Evolutionary conservation across 352 stramenopile genomes (phyloP).

Genomic region (Phytophthora sojae): DNA sequence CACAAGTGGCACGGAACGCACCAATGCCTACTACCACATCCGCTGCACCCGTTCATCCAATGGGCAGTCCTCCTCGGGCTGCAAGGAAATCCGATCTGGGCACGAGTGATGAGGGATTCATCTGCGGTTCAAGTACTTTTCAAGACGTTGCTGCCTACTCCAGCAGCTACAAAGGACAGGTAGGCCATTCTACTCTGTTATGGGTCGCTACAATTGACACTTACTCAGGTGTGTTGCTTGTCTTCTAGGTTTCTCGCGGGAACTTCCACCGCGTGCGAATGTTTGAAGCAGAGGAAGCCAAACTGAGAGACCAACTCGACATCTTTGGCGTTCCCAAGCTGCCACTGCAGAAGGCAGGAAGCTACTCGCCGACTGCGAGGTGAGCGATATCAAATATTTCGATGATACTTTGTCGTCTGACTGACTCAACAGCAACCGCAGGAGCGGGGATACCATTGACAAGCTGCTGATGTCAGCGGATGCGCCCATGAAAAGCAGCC

Average conservation of each 20-base stretch:
- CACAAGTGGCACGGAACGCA: slow-evolving; percentile 48
- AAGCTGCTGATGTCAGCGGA: slow-evolving; percentile 45
- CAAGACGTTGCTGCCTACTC: slow-evolving; percentile 63
- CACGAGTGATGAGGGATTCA: slow-evolving; percentile 53
- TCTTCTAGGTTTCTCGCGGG: slow-evolving; percentile 38
- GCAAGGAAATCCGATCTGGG: slow-evolving; percentile 37
- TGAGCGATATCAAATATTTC: not conserved
- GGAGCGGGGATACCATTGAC: slow-evolving; percentile 59
- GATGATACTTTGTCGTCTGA: too few species aligned
- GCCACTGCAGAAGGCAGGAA: slow-evolving; percentile 31
- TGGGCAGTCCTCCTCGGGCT: slow-evolving; percentile 30
- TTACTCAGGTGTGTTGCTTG: not conserved
- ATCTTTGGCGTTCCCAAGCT: slow-evolving; percentile 73
- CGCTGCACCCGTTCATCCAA: slow-evolving; percentile 11
- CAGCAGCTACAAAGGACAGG: slow-evolving; percentile 74
- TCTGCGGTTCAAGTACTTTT: slow-evolving; percentile 65
- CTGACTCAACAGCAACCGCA: not conserved
- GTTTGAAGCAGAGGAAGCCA: slow-evolving; percentile 68
- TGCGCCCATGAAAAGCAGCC: slow-evolving; percentile 25
- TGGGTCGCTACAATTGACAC: too few species aligned
- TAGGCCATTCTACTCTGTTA: not conserved
- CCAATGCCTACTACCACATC: slow-evolving; percentile 5
- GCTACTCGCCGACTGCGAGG: slow-evolving; percentile 21
- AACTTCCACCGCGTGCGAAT: slow-evolving; percentile 63
- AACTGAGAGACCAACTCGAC: slow-evolving; percentile 56